phyloP scores from a whole-genome alignment of 768 basidiomycete species.

The Hericium alpestre region DNA sequence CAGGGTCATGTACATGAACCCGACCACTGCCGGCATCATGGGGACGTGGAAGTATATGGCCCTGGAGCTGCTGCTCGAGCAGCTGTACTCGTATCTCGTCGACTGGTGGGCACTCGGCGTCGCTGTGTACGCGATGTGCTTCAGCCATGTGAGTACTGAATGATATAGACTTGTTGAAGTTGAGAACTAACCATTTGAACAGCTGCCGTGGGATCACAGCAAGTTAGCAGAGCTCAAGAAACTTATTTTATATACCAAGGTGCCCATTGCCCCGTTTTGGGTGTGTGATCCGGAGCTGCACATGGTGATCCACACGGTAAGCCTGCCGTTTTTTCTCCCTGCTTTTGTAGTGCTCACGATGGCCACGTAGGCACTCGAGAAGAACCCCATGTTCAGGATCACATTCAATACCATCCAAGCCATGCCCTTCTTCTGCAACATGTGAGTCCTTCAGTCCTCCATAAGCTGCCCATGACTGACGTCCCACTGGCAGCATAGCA shows the following conservation, averaged over 20 bases:
- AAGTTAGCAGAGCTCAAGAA: background rate
- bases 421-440: background rate
- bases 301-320: background rate
- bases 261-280: background rate
- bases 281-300: background rate
- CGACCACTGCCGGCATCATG: constrained; percentile 1
- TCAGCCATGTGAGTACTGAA: constrained; percentile 2
- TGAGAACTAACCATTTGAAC: too few relatives aligned
- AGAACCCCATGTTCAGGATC: background rate
- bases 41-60: constrained; percentile 14
- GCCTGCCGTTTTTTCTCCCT: too few relatives aligned
- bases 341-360: background rate
- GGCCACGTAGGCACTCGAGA: background rate
- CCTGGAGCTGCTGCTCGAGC: constrained; percentile 5
- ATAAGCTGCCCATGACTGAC: too few relatives aligned
- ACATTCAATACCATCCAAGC: background rate
- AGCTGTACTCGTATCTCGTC: constrained; percentile 8
- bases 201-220: background rate
- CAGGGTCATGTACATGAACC: background rate
- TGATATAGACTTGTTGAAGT: too few relatives aligned
- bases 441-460: background rate
- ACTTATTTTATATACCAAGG: background rate
- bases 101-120: constrained; percentile 13
- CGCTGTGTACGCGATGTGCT: constrained; percentile 6
- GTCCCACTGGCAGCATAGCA: background rate